A percentile compares a stretch with the other conserved stretches of the same genome.
Evolutionary conservation across 495 filamentous ascomycete genomes (phyloP).

Genomic region (Pseudotulostoma volvatum): DNA sequence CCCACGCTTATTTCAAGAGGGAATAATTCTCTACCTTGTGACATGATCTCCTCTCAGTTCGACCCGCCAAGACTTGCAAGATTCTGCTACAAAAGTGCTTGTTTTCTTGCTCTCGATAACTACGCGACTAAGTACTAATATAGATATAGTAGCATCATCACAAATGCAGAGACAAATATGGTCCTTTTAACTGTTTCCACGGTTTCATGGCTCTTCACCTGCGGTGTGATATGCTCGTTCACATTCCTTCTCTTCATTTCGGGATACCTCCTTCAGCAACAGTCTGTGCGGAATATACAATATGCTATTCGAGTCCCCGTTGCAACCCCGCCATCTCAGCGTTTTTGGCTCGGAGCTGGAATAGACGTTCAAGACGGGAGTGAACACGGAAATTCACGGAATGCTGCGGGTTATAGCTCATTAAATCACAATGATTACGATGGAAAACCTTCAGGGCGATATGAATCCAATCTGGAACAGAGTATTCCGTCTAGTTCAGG

Average conservation of each 20-base stretch:
- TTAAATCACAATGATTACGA: conserved; percentile 1
- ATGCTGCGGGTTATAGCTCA: background rate
- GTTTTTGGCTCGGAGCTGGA: conserved; percentile 8
- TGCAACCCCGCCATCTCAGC: conserved; percentile 1
- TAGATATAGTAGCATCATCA: background rate
- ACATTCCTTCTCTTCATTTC: conserved; percentile 51
- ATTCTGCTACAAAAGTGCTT: background rate
- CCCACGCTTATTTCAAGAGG: too few relatives aligned
- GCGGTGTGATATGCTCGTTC: conserved; percentile 39
- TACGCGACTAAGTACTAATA: background rate
- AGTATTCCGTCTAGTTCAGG: conserved; percentile 4
- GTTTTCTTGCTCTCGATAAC: background rate
- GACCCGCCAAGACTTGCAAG: too few relatives aligned
- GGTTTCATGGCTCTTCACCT: conserved; percentile 28
- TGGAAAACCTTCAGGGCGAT: background rate
- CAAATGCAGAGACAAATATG: conserved; percentile 13
- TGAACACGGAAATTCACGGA: background rate
- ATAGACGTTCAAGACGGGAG: background rate
- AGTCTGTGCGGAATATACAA: conserved; percentile 47
- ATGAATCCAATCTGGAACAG: conserved; percentile 3
- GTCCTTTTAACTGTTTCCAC: conserved; percentile 31
- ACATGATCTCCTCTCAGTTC: too few relatives aligned
- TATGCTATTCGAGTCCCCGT: conserved; percentile 27
- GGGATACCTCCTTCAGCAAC: conserved; percentile 55
- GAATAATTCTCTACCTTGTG: too few relatives aligned